These are phyloP conservation scores for Ogataea siamensis DNA, from an alignment of 805 yeast species.

Conservation along the genomic window DNA sequence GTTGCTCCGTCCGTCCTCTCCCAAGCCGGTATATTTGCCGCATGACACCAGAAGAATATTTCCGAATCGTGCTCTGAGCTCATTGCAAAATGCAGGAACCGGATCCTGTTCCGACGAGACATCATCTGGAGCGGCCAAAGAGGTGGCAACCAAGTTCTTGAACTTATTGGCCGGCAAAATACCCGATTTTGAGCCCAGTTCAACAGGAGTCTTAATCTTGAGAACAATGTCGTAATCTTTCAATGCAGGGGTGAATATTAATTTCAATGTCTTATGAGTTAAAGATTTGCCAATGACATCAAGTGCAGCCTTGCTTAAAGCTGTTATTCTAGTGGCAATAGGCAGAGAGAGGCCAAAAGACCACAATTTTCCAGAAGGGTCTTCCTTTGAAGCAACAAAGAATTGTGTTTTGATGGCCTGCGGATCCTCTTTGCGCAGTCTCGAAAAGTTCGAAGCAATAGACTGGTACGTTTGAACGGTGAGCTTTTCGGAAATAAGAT, in stretches of 20 bases:
- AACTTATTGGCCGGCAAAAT: slow-evolving; percentile 51
- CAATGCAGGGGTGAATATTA: slow-evolving; percentile 76
- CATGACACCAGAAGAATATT: slow-evolving; percentile 70
- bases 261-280: slow-evolving; percentile 40
- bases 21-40: slow-evolving; percentile 51
- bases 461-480: slow-evolving; percentile 59
- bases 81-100: slow-evolving; percentile 54
- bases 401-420: slow-evolving; percentile 73
- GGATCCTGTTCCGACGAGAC: slow-evolving; percentile 48
- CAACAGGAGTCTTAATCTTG: slow-evolving; percentile 42
- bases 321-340: slow-evolving; percentile 84
- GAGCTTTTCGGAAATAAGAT: slow-evolving; percentile 57
- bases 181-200: slow-evolving; percentile 51
- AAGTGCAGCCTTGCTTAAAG: slow-evolving; percentile 74
- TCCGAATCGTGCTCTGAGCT: slow-evolving; percentile 60
- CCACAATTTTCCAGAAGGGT: slow-evolving; percentile 86
- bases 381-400: slow-evolving; percentile 80
- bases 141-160: slow-evolving; percentile 52
- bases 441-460: slow-evolving; percentile 62
- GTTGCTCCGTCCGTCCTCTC: slow-evolving; percentile 47
- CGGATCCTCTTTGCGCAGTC: slow-evolving; percentile 76
- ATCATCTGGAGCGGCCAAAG: slow-evolving; percentile 42
- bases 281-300: slow-evolving; percentile 41
- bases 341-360: slow-evolving; percentile 51
- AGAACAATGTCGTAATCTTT: slow-evolving; percentile 83